Evolutionary conservation across 768 basidiomycete species (phyloP), one percentile per base, ranked within the genome.

Genomic region (Sporobolomyces phaffii): DNA sequence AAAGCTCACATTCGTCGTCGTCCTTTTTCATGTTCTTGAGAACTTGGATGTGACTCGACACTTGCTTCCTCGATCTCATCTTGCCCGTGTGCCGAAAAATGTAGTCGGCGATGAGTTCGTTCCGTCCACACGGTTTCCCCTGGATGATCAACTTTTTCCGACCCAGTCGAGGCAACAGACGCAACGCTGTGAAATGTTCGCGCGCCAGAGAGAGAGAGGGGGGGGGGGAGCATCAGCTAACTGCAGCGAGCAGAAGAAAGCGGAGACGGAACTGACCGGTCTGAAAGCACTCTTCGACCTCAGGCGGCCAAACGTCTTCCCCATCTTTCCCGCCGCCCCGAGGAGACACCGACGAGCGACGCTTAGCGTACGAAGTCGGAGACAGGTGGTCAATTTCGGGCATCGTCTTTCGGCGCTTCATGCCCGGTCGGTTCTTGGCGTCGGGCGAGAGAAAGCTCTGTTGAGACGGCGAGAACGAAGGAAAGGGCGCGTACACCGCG

Each of bases 11-110:
- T 13, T 75, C 69, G 0, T 31, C 41, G 50, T 75, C 72, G 43
- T 72, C 52, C 31, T 62, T 58, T n/a, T 60, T 52, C 15, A 68
- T 43, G 59, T 77, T 75, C 69, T 78, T 77, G 52, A 78, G 70
- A 9, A 78, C 77, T 62, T 79, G 78, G 28, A 77, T 74, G 56
- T 79, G 78, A 31, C 73, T 75, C 62, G 76, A 77, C 54, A 79
- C 77, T 62, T 77, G 77, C 70, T 79, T 79, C 11, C 78, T 59
- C 20, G 73, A 67, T 44, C 76, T 72, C 14, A 60, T 41, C 41
- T 73, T 73, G 24, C 76, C 76, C 15, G 76, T 76, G 40, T 68
- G 64, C 20, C 77, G 66, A 3, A 63, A 54, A 43, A 79, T 75
- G 66, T 76, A 75, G 34, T 76, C 71, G 34, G 73, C 75, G 57